These are phyloP conservation scores for Russula ochroleuca DNA, from an alignment of 768 basidiomycete species.

Conservation along the genomic window DNA sequence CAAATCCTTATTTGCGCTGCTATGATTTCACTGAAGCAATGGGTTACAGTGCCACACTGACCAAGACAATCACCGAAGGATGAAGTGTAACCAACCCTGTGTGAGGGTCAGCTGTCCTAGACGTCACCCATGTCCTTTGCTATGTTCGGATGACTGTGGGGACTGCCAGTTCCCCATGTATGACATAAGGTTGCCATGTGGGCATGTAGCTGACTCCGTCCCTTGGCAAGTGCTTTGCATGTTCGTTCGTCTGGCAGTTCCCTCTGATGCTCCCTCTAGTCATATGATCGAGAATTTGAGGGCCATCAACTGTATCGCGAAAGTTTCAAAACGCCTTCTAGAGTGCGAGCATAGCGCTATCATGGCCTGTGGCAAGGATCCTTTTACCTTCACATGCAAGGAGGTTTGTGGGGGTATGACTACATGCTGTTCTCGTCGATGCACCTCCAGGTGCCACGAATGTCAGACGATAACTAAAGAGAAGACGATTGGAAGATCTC, in stretches of 20 bases:
- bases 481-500: not conserved
- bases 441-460: constrained; percentile 32
- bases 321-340: constrained; percentile 31
- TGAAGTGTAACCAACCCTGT: constrained; percentile 31
- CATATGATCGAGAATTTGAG: constrained; percentile 29
- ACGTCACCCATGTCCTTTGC: constrained; percentile 31
- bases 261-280: constrained; percentile 25
- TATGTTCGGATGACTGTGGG: constrained; percentile 33
- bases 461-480: constrained; percentile 31
- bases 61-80: constrained; percentile 27
- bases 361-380: constrained; percentile 28
- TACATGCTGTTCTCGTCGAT: constrained; percentile 33
- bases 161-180: constrained; percentile 31
- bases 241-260: not conserved
- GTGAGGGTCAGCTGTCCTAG: constrained; percentile 27
- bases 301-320: constrained; percentile 29
- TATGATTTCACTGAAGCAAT: not conserved
- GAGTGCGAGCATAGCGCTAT: constrained; percentile 34
- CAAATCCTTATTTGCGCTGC: not conserved
- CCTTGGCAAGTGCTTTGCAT: constrained; percentile 31
- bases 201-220: constrained; percentile 27
- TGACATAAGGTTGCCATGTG: constrained; percentile 32
- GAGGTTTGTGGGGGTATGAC: constrained; percentile 30
- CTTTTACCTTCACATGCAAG: constrained; percentile 27
- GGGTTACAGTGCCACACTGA: constrained; percentile 28